Base-by-base conservation (phyloP, 2,329 filamentous ascomycete genomes). In the Diaporthe sp. region DNA sequence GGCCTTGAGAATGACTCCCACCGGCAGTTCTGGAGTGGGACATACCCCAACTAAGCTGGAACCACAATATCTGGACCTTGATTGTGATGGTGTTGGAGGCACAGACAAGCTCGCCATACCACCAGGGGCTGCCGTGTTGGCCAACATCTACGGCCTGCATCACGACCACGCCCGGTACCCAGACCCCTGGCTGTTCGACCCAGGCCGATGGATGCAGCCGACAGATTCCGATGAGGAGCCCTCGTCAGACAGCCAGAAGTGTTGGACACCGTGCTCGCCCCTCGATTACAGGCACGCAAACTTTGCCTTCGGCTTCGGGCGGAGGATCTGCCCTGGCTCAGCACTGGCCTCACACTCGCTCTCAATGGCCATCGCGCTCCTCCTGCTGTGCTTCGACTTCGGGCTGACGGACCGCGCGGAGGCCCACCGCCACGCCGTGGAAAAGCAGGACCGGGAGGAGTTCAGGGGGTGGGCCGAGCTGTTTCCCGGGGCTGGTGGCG, bases 21-120 rank as follows among this genome's bases (percentile, higher is more conserved):
- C 74, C 15, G 72, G 72, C 15, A 72, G 67, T 57, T 74, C 74
- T n/a, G 74, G 74, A 15, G 72, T 76, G 2, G 74, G 72, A 19
- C 74, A 74, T 33, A 74, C 68, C 8, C 42, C 68, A 25, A 68
- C 68, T 19, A 19, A 33, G 12, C 54, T 22, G 19, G 60, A n/a
- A 15, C 30, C 67, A 25, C 67, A 69, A 7, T 19, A 13, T 13
- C 38, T 74, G 17, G 19, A 55, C 17, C 68, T 74, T 1, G 60
- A 40, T 22, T 4, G 25, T 15, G 25, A 38, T 17, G 22, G 30
- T 8, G 9, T 15, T 22, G 38, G 30, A 6, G 42, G 52, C 4
- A 17, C n/a, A 17, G 47, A 13, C 30, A 38, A 9, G 12, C 12
- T 76, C 2, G 19, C 25, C n/a, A 13, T 76, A 40, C 58, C 72